Evolutionary conservation across 305 asterid species (phyloP).

Genomic region (Ilex paraguariensis): DNA sequence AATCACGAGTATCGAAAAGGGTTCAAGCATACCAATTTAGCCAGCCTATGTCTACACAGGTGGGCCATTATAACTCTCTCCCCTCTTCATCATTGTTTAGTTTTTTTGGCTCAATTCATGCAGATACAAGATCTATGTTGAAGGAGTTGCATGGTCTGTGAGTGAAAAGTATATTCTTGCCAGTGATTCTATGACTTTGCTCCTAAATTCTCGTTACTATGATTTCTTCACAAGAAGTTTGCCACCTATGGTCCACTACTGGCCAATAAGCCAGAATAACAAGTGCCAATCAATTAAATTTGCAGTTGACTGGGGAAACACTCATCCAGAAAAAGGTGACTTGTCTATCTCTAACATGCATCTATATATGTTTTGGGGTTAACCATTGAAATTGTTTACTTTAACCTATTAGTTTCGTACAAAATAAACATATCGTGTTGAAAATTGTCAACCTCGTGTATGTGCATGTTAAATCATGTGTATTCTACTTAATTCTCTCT

Average conservation of each 20-base stretch:
- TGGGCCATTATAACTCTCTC: too few relatives aligned
- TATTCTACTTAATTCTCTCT: too few relatives aligned
- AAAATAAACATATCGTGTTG: too few relatives aligned
- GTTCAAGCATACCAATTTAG: not conserved
- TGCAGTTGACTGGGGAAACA: not conserved
- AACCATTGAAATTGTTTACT: too few relatives aligned
- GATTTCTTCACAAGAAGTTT: slow-evolving; percentile 78
- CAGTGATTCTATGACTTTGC: slow-evolving; percentile 62
- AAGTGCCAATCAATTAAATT: not conserved
- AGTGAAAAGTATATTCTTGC: slow-evolving; percentile 84
- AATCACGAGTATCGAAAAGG: not conserved
- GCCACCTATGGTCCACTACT: not conserved
- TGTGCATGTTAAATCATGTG: too few relatives aligned
- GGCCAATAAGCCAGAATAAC: not conserved
- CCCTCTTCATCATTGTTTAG: too few relatives aligned
- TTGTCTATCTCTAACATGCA: too few relatives aligned
- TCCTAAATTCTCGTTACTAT: slow-evolving; percentile 46
- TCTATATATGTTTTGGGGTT: too few relatives aligned
- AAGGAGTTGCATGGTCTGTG: slow-evolving; percentile 86
- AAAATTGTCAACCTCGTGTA: too few relatives aligned
- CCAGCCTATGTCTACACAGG: not conserved
- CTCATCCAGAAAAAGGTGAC: not conserved
- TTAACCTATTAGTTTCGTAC: too few relatives aligned
- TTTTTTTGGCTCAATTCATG: slow-evolving; percentile 3
- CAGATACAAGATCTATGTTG: slow-evolving; percentile 81